Conservation (phyloP, 2,329 filamentous ascomycete species). For the Myriosclerotinia curreyana region DNA sequence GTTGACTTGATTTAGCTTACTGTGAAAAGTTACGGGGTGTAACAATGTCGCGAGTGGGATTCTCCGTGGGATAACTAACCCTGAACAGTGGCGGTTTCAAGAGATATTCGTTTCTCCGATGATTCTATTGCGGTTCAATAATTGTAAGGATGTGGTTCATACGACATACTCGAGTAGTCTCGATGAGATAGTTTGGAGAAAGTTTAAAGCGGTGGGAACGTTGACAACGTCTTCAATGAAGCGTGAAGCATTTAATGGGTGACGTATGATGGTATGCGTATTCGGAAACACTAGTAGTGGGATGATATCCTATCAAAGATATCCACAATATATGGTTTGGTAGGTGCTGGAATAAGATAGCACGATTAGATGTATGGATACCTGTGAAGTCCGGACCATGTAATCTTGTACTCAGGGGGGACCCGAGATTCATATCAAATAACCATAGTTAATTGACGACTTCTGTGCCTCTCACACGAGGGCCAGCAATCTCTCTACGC, state of each 20-base stretch:
- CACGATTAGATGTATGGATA: too few relatives aligned
- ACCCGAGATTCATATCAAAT: background rate
- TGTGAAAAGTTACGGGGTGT: background rate
- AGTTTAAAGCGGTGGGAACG: background rate
- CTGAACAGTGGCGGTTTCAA: slow-evolving; percentile 3
- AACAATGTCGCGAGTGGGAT: background rate
- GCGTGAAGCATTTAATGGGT: background rate
- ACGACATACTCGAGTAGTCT: background rate
- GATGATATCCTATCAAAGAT: too few relatives aligned
- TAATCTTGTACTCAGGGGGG: background rate
- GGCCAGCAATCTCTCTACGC: background rate
- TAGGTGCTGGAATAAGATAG: background rate
- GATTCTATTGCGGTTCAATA: background rate
- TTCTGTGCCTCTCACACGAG: background rate
- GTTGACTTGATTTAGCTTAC: background rate
- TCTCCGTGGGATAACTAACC: background rate
- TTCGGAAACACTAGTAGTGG: background rate
- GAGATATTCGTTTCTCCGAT: background rate
- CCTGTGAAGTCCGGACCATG: too few relatives aligned
- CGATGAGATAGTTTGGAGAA: background rate
- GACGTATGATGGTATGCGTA: slow-evolving; percentile 1
- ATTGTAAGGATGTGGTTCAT: background rate
- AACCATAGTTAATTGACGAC: background rate
- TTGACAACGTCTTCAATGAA: background rate
- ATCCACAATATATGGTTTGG: background rate